A percentile compares a stretch with the other conserved stretches of the same genome.
These are phyloP conservation scores for Lactarius tabidus DNA, from an alignment of 768 basidiomycete species.

Conservation along the genomic window DNA sequence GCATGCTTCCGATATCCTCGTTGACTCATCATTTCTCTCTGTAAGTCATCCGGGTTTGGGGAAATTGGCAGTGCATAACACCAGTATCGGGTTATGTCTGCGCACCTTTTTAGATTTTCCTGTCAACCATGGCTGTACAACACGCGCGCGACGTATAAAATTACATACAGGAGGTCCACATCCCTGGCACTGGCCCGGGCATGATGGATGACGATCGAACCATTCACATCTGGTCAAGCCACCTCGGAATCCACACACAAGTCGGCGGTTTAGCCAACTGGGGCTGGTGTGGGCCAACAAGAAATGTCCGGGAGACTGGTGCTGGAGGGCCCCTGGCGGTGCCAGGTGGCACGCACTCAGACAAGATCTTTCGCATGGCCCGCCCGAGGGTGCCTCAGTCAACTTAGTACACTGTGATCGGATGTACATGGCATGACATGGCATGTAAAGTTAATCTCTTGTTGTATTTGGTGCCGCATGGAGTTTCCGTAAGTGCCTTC, in stretches of 20 bases:
- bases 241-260: no score
- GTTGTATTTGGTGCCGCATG: not conserved
- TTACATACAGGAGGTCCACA: not conserved
- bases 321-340: not conserved
- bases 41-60: not conserved
- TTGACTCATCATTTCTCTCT: not conserved
- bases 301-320: not conserved
- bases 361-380: not conserved
- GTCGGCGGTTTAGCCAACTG: conserved; percentile 1
- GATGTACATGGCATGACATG: not conserved
- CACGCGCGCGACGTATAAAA: not conserved
- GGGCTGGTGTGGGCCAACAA: not conserved
- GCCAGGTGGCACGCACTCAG: not conserved
- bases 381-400: not conserved
- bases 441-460: not conserved
- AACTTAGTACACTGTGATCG: not conserved
- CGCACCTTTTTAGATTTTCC: not conserved
- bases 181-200: no score
- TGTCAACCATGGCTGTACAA: not conserved
- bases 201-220: not conserved
- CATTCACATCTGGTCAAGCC: no score
- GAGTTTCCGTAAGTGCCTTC: not conserved
- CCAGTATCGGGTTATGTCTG: not conserved
- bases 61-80: not conserved
- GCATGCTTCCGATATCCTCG: not conserved